phyloP scores from a whole-genome alignment of 305 asterid genomes.

The Fraxinus albicans region DNA sequence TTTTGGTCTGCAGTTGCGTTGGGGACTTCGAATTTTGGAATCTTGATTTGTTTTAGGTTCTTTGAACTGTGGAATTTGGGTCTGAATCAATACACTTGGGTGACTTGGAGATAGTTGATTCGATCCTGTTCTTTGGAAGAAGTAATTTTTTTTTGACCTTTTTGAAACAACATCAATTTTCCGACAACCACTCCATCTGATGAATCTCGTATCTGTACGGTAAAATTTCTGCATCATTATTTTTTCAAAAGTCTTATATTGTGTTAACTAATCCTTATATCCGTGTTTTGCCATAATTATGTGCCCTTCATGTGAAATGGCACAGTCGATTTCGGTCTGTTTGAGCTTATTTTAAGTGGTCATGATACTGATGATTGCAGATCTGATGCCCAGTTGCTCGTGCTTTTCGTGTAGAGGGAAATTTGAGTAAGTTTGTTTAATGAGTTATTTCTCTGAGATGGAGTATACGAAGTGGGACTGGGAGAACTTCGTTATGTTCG shows the following conservation, averaged over 20 bases:
- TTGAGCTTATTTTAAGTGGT: not conserved
- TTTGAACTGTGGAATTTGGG: not conserved
- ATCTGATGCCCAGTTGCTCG: conserved; percentile 30
- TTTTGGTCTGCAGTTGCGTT: not conserved
- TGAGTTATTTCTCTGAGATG: conserved; percentile 57
- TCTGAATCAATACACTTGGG: conserved; percentile 1
- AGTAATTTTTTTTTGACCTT: not conserved
- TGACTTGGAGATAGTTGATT: conserved; percentile 9
- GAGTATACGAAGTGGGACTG: conserved; percentile 80
- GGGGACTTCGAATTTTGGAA: not conserved
- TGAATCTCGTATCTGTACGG: conserved; percentile 8
- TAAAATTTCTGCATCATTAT: not conserved
- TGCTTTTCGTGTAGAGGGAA: conserved; percentile 28
- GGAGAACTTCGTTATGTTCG: conserved; percentile 54
- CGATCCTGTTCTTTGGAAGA: conserved; percentile 14
- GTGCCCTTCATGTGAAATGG: not conserved
- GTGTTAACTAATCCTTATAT: not conserved
- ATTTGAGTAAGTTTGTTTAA: conserved; percentile 24
- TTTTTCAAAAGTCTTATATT: not conserved
- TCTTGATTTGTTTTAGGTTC: not conserved
- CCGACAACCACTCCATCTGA: conserved; percentile 21
- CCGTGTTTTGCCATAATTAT: not conserved
- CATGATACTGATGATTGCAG: conserved; percentile 21
- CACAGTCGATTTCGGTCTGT: not conserved
- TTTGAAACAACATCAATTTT: conserved; percentile 14